A percentile compares a stretch with the other conserved stretches of the same genome.
These are phyloP conservation scores for Sechiopsis laciniata DNA, from an alignment of 306 rosid genomes.

Conservation along the genomic window DNA sequence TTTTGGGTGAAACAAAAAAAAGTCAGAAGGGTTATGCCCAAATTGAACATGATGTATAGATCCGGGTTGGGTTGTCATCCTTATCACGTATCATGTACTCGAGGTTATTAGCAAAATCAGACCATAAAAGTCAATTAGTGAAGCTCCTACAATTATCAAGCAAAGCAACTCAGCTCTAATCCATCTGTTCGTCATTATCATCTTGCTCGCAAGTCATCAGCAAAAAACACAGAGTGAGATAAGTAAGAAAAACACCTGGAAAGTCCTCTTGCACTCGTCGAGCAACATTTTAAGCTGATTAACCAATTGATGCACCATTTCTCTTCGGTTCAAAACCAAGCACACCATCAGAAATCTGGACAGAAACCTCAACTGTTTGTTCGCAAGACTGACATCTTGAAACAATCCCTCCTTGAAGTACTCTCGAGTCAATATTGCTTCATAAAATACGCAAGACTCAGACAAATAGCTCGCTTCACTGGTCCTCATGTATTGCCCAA, in stretches of 20 bases:
- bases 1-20: no score
- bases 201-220: neutral
- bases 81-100: no score
- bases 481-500: conserved; percentile 88
- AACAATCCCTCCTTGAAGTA: conserved; percentile 79
- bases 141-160: neutral
- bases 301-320: conserved; percentile 67
- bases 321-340: conserved; percentile 63
- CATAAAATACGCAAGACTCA: conserved; percentile 79
- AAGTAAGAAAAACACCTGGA: conserved; percentile 44
- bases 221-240: neutral
- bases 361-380: conserved; percentile 72
- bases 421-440: conserved; percentile 79
- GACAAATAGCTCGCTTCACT: conserved; percentile 77
- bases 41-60: no score
- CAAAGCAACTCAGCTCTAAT: conserved; percentile 16
- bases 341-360: conserved; percentile 82
- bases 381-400: conserved; percentile 65
- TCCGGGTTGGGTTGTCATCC: no score
- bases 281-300: conserved; percentile 62
- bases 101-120: neutral
- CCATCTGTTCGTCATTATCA: neutral
- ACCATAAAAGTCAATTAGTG: conserved; percentile 1
- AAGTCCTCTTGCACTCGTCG: conserved; percentile 81
- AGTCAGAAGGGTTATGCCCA: no score